Conservation (phyloP, 768 basidiomycete genomes). For the Amanita muscaria region DNA sequence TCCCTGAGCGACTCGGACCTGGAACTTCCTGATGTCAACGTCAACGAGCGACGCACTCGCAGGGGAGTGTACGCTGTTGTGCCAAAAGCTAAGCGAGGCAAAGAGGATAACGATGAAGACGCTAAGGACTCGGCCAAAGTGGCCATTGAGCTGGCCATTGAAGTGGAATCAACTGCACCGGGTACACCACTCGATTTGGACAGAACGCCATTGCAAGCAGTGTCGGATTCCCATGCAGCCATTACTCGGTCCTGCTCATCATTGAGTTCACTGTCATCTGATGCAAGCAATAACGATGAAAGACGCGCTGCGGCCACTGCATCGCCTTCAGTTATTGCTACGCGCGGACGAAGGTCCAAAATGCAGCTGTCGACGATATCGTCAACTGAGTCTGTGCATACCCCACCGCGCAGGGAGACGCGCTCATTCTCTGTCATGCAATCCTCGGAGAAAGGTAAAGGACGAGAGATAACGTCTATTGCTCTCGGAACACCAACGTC, state of each 20-base stretch:
- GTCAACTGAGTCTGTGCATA: constrained; percentile 9
- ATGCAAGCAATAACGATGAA: neutral
- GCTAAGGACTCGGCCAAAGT: constrained; percentile 13
- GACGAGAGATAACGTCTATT: constrained; percentile 24
- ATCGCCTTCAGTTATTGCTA: constrained; percentile 51
- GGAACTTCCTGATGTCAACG: constrained; percentile 35
- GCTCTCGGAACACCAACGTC: constrained; percentile 23
- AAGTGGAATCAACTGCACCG: constrained; percentile 38
- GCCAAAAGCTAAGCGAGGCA: constrained; percentile 42
- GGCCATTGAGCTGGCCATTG: constrained; percentile 20
- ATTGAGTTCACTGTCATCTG: constrained; percentile 31
- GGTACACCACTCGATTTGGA: constrained; percentile 20
- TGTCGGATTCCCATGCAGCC: neutral
- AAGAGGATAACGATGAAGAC: constrained; percentile 54
- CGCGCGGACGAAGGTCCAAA: constrained; percentile 45
- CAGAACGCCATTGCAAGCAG: neutral
- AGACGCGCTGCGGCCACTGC: constrained; percentile 18
- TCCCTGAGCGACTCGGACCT: constrained; percentile 34
- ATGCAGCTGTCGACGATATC: constrained; percentile 16
- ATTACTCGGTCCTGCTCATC: constrained; percentile 30
- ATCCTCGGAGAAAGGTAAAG: constrained; percentile 27
- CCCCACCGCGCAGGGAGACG: constrained; percentile 23
- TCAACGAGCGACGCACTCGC: constrained; percentile 75
- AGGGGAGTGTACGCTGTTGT: constrained; percentile 74
- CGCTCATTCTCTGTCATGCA: constrained; percentile 24